These are phyloP conservation scores for Gymnopus androsaceus DNA, from an alignment of 1,284 basidiomycete species.

Conservation along the genomic window DNA sequence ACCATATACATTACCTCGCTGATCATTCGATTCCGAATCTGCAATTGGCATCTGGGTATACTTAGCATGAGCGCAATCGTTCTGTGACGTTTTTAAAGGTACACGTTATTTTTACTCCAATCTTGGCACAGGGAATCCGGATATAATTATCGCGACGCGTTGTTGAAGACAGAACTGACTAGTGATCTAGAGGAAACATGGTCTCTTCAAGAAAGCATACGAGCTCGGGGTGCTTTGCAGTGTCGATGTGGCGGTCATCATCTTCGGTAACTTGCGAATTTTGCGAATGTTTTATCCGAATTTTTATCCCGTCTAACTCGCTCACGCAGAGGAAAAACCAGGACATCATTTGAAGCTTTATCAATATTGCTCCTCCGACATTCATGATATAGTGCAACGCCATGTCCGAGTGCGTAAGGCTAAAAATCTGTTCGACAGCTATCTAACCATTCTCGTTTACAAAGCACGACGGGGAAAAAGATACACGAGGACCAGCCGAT, in stretches of 20 bases:
- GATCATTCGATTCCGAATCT: constrained; percentile 19
- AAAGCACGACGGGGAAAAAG: constrained; percentile 58
- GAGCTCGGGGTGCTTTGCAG: constrained; percentile 78
- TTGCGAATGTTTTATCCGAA: too few relatives aligned
- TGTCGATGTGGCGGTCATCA: constrained; percentile 62
- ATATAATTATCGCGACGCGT: constrained; percentile 39
- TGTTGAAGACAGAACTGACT: constrained; percentile 23
- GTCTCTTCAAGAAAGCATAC: constrained; percentile 89
- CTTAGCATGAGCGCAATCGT: constrained; percentile 87
- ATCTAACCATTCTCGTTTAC: not conserved
- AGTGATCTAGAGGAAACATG: constrained; percentile 73
- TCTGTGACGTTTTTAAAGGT: constrained; percentile 91
- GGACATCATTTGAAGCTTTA: constrained; percentile 59
- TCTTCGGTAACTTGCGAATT: constrained; percentile 49
- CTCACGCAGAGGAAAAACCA: constrained; percentile 45
- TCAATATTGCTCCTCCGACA: constrained; percentile 60
- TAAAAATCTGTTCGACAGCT: not conserved
- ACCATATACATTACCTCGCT: constrained; percentile 24
- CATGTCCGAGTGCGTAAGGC: constrained; percentile 42
- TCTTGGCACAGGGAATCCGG: constrained; percentile 40
- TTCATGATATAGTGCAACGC: constrained; percentile 50
- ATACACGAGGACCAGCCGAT: constrained; percentile 49
- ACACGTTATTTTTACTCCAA: too few relatives aligned
- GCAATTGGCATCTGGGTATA: constrained; percentile 35
- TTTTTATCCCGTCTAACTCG: too few relatives aligned